Evolutionary conservation across 768 basidiomycete species (phyloP), one percentile per base, ranked within the genome.

Genomic region (Tricholoma terreum): DNA sequence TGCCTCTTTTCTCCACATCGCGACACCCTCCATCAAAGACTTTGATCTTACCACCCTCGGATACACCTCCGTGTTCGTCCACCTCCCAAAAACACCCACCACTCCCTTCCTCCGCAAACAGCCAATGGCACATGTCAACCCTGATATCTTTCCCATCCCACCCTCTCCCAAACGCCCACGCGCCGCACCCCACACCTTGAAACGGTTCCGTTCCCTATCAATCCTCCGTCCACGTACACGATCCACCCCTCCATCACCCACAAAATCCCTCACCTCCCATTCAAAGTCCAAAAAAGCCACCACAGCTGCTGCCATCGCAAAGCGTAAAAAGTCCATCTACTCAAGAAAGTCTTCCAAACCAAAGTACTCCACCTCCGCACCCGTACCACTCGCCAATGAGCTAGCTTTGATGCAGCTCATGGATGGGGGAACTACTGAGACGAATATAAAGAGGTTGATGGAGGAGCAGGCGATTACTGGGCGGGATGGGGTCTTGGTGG

Each of bases 341-440:
- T 65, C 74, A 9, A 65, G 71, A 51, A 65, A 27, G 24, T 27
- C 24, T 6, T 27, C 71, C 74, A 69, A 31, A 62, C 73, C 69
- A 43, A 43, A 46, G 54, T 60, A 59, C 35, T 24, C 46, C 8
- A 60, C 54, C 54, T 43, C 71, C 42, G 67, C 72, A 4, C 78
- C 79, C 2, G 78, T 84, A 2, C 79, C 86, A 2, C 80, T 89
- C 50, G 77, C 81, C 3, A 83, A 82, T 54, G 87, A 89, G 59
- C 77, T 89, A 53, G 85, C 83, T 0, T 71, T 90, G 55, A 82
- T 86, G 80, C 89, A 90, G 69, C 82, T 89, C 58, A 67, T 75
- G 10, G 85, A 85, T 40, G 89, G 89, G 19, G 89, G 89, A 0
- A 77, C 67, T 49, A 73, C 83, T 55, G 81, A 87, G 46, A 68